phyloP scores from a whole-genome alignment of 331 rosid genomes.

The Arachis monticola region DNA sequence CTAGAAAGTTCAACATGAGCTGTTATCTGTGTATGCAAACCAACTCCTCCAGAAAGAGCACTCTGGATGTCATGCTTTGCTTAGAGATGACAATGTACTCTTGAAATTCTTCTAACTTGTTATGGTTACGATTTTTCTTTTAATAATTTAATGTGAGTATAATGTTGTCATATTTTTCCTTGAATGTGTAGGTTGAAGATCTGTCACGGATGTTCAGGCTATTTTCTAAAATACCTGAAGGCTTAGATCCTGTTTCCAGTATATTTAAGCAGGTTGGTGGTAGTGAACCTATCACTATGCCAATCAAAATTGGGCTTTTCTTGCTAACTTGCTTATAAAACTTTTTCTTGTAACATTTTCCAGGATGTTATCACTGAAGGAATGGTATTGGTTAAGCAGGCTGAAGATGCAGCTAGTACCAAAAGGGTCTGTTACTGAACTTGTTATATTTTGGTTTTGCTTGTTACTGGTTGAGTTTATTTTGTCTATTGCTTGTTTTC shows the following conservation, averaged over 20 bases:
- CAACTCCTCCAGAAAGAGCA: constrained; percentile 91
- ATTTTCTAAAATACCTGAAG: constrained; percentile 81
- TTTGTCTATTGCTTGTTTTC: constrained; percentile 22
- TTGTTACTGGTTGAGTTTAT: constrained; percentile 21
- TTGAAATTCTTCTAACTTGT: constrained; percentile 13
- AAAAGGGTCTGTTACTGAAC: constrained; percentile 60
- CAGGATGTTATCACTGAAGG: constrained; percentile 96
- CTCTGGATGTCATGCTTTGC: constrained; percentile 90
- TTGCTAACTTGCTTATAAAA: constrained; percentile 29
- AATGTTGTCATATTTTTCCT: constrained; percentile 25
- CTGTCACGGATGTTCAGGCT: constrained; percentile 96
- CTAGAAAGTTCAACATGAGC: constrained; percentile 86
- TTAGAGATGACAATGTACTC: constrained; percentile 85
- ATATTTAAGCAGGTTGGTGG: constrained; percentile 80
- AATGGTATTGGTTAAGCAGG: constrained; percentile 85
- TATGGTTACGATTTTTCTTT: constrained; percentile 1
- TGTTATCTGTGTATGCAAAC: constrained; percentile 72
- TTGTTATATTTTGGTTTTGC: constrained; percentile 24
- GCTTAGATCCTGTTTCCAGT: constrained; percentile 87
- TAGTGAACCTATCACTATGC: constrained; percentile 12
- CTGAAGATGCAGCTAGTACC: constrained; percentile 92
- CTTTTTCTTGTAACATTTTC: constrained; percentile 29
- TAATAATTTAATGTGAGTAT: not conserved
- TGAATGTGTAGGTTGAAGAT: constrained; percentile 67
- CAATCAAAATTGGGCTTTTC: constrained; percentile 18